A percentile compares a stretch with the other conserved stretches of the same genome.
These are phyloP conservation scores for Venturia aucupariae DNA, from an alignment of 2,329 filamentous ascomycete genomes.

Conservation along the genomic window DNA sequence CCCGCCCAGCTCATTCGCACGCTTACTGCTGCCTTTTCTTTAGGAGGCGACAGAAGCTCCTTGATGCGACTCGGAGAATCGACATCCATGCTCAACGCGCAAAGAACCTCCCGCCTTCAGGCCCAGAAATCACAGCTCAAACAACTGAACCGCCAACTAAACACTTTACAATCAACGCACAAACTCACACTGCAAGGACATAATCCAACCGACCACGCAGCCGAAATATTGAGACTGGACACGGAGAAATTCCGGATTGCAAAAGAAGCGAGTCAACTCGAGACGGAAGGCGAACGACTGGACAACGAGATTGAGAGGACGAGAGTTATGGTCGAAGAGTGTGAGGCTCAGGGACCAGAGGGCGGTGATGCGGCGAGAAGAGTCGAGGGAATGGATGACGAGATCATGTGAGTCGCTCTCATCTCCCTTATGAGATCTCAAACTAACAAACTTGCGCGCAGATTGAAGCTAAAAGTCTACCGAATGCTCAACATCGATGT, in stretches of 20 bases:
- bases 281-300: constrained; percentile 91
- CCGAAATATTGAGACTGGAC: constrained; percentile 76
- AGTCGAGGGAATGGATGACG: constrained; percentile 34
- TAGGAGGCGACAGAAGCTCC: constrained; percentile 74
- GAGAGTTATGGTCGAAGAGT: constrained; percentile 63
- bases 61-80: constrained; percentile 78
- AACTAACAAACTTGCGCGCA: constrained; percentile 22
- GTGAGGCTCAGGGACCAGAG: constrained; percentile 82
- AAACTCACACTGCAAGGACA: constrained; percentile 65
- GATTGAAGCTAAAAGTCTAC: constrained; percentile 80
- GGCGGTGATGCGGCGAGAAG: constrained; percentile 49
- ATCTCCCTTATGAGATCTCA: too few species aligned
- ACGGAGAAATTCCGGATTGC: constrained; percentile 90
- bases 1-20: constrained; percentile 69
- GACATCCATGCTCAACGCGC: constrained; percentile 71
- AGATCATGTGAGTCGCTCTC: constrained; percentile 33
- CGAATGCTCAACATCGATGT: constrained; percentile 84
- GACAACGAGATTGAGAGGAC: constrained; percentile 68
- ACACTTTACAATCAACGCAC: constrained; percentile 66
- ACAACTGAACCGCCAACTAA: constrained; percentile 65
- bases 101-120: constrained; percentile 63
- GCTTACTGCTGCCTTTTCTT: constrained; percentile 93
- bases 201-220: constrained; percentile 70
- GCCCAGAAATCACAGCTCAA: constrained; percentile 27
- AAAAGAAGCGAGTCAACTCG: constrained; percentile 80